Conservation (phyloP, 2,329 filamentous ascomycete genomes). For the Pleochaeta shiraiana region DNA sequence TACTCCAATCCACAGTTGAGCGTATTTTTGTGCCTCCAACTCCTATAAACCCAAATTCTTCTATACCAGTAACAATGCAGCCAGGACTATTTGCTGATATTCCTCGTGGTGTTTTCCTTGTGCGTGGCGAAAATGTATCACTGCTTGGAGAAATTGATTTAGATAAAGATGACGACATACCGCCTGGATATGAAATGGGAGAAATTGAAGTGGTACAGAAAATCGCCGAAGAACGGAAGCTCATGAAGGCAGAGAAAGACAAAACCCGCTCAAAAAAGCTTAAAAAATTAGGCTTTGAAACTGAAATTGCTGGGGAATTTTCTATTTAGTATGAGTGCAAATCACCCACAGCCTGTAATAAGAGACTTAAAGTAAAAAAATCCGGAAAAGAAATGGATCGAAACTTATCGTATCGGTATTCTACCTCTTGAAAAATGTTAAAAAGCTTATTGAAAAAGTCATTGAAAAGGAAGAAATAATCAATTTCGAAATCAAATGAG, state of each 20-base stretch:
- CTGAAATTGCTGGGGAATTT: slow-evolving; percentile 58
- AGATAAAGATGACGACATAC: slow-evolving; percentile 81
- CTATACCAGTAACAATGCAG: slow-evolving; percentile 16
- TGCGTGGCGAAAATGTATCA: slow-evolving; percentile 92
- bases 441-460: no score
- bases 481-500: no score
- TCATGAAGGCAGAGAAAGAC: slow-evolving; percentile 46
- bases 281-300: slow-evolving; percentile 65
- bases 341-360: no score
- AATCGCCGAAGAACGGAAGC: slow-evolving; percentile 50
- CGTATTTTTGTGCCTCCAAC: slow-evolving; percentile 41
- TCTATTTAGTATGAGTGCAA: slow-evolving; percentile 36
- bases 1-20: slow-evolving; percentile 83
- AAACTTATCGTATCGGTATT: no score
- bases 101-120: slow-evolving; percentile 67
- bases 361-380: no score
- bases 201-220: slow-evolving; percentile 47
- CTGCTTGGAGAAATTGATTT: slow-evolving; percentile 91
- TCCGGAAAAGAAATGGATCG: no score
- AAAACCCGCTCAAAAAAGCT: slow-evolving; percentile 52
- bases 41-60: slow-evolving; percentile 23
- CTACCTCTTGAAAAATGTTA: no score
- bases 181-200: slow-evolving; percentile 41
- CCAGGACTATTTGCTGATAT: slow-evolving; percentile 59
- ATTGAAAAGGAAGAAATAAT: no score